A percentile compares a stretch with the other conserved stretches of the same genome.
Conservation (phyloP, 2,329 filamentous ascomycete species). For the Didymella pomorum region DNA sequence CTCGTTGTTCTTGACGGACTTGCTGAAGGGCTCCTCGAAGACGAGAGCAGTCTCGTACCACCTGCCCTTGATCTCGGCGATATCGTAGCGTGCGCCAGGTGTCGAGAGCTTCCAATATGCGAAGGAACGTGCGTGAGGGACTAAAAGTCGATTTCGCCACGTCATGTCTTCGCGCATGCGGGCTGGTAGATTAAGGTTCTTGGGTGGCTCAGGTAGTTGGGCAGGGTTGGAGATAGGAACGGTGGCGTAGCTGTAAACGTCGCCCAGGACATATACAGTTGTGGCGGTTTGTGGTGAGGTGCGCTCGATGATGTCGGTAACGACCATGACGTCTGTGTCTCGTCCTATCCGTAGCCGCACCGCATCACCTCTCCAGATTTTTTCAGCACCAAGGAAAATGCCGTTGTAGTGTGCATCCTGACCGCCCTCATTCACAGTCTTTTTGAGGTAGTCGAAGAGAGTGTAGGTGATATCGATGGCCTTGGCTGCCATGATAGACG, state of each 20-base stretch:
- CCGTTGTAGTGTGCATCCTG: constrained; percentile 61
- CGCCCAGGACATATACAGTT: constrained; percentile 57
- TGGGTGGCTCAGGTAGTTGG: constrained; percentile 49
- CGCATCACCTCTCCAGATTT: constrained; percentile 67
- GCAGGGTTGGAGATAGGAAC: constrained; percentile 34
- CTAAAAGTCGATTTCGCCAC: constrained; percentile 56
- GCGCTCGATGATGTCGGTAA: constrained; percentile 56
- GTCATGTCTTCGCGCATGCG: constrained; percentile 62
- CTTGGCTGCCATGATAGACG: constrained; percentile 65
- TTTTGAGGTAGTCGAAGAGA: constrained; percentile 58
- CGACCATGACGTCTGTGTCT: constrained; percentile 59
- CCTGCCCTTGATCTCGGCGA: constrained; percentile 64
- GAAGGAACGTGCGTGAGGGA: constrained; percentile 45
- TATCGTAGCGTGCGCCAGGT: constrained; percentile 43
- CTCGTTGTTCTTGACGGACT: constrained; percentile 50
- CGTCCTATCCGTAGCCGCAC: constrained; percentile 59
- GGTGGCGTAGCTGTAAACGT: constrained; percentile 61
- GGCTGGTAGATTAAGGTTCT: constrained; percentile 56
- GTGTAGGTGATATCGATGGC: constrained; percentile 64
- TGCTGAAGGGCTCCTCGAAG: constrained; percentile 48
- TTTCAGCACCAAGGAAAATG: constrained; percentile 66
- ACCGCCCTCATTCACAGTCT: constrained; percentile 44
- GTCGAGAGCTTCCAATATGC: constrained; percentile 57
- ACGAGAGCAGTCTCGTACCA: constrained; percentile 67
- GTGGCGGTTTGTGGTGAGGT: constrained; percentile 30